phyloP scores from a whole-genome alignment of 495 filamentous ascomycete species.

The Oleoguttula mirabilis region DNA sequence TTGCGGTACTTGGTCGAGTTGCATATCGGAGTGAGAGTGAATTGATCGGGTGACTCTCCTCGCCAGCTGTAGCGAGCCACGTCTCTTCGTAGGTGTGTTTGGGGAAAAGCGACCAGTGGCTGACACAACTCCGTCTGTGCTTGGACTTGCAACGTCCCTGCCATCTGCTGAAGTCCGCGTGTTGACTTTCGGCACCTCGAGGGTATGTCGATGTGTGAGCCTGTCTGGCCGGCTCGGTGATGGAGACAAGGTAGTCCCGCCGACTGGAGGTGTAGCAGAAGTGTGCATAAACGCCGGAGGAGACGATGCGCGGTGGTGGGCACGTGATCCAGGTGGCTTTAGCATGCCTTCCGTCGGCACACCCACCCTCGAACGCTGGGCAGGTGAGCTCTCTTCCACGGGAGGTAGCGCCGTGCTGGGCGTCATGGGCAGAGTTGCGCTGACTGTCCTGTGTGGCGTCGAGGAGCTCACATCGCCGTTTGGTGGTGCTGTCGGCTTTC shows the following conservation, averaged over 20 bases:
- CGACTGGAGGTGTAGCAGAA: slow-evolving; percentile 33
- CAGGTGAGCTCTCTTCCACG: slow-evolving; percentile 3
- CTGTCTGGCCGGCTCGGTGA: slow-evolving; percentile 27
- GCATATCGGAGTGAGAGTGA: slow-evolving; percentile 55
- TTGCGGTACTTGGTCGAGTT: slow-evolving; percentile 67
- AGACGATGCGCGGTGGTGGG: slow-evolving; percentile 57
- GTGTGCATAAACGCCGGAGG: slow-evolving; percentile 48
- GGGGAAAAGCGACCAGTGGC: slow-evolving; percentile 80
- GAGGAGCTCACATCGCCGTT: background rate
- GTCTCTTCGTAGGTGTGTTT: slow-evolving; percentile 46
- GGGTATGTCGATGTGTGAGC: slow-evolving; percentile 73
- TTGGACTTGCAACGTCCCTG: slow-evolving; percentile 18
- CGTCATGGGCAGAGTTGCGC: background rate
- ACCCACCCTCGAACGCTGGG: background rate
- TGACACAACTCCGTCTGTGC: slow-evolving; percentile 48
- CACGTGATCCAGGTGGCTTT: slow-evolving; percentile 3
- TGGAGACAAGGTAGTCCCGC: slow-evolving; percentile 31
- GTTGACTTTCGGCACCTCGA: slow-evolving; percentile 68
- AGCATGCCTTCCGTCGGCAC: background rate
- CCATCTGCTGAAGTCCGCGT: slow-evolving; percentile 44
- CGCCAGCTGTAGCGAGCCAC: slow-evolving; percentile 70
- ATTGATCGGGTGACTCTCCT: slow-evolving; percentile 73
- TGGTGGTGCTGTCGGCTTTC: background rate
- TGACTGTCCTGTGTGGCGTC: background rate
- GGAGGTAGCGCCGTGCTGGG: background rate